Base-by-base conservation (phyloP, 192 early-diverging fungal species). In the Dissophora globulifera region DNA sequence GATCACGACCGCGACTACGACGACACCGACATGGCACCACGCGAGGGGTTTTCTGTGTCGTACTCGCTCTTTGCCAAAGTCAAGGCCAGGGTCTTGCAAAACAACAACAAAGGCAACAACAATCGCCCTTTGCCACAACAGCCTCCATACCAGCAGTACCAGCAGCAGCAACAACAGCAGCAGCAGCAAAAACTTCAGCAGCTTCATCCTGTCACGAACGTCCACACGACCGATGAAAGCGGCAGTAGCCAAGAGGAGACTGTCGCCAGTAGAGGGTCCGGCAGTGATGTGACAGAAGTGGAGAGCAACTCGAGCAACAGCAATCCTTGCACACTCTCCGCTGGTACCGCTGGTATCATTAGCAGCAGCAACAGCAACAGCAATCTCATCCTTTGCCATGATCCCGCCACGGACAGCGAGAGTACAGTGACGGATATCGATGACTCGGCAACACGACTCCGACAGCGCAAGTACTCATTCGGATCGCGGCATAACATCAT, bases 61-160 rank as follows among this genome's bases (percentile, higher is more conserved):
- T 27, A 30, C 56, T 65, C 70, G 31, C 50, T 75, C 41, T 52
- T 65, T 41, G 62, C 56, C 30, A 75, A 66, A 41, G 62, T 75
- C 43, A 75, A 65, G 47, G 55, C 54, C 17, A 55, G 50, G 22
- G 62, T 53, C n/a, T 10, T 58, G 22, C 48, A 59, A 17, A 26
- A 64, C 22, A 58, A 31, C 20, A 48, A 6, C 26, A 23, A 20
- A n/a, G n/a, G n/a, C n/a, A n/a, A n/a, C 59, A 49, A 38, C 45
- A 49, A 48, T 30, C 23, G 23, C 35, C 35, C 35, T 38, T 13
- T 9, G 13, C 13, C 13, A 9, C 35, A 38, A 38, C 35, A 38
- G 13, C 13, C 35, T 13, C 35, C n/a, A n/a, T n/a, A n/a, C n/a
- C n/a, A n/a, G n/a, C n/a, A n/a, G n/a, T n/a, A n/a, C 30, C 47